phyloP scores from a whole-genome alignment of 1,284 basidiomycete genomes.

The Cystobasidium sp. region DNA sequence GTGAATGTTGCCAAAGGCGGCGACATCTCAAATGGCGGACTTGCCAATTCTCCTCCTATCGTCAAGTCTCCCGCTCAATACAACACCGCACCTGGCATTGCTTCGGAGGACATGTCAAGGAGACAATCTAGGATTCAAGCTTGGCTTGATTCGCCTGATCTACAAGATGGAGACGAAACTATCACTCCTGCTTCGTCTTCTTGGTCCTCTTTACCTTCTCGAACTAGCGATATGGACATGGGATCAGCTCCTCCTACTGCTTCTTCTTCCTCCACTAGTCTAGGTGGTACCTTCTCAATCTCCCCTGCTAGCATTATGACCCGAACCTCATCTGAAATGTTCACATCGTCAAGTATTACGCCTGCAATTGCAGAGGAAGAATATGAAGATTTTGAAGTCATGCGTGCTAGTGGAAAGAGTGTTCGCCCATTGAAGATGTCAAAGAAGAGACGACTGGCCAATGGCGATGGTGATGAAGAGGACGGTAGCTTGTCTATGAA shows the following conservation, averaged over 20 bases:
- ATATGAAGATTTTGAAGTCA: conserved; percentile 29
- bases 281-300: conserved; percentile 4
- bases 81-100: not conserved
- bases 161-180: conserved; percentile 19
- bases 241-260: conserved; percentile 12
- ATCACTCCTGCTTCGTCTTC: not conserved
- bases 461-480: conserved; percentile 7
- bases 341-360: not conserved
- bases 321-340: conserved; percentile 17
- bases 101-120: conserved; percentile 16
- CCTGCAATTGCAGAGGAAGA: conserved; percentile 2
- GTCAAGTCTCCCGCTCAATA: not conserved
- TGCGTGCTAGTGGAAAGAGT: conserved; percentile 35
- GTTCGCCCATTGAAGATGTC: conserved; percentile 28
- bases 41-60: conserved; percentile 3
- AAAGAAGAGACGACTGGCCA: conserved; percentile 20
- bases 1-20: conserved; percentile 7
- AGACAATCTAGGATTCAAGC: conserved; percentile 36
- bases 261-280: not conserved
- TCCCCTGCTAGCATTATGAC: conserved; percentile 27
- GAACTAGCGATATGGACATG: not conserved
- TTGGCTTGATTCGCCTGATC: conserved; percentile 40
- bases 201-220: conserved; percentile 10
- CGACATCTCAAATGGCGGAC: not conserved
- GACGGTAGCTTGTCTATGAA: not conserved